Base-by-base conservation (phyloP, 345 rosid genomes). In the Rhizophora apiculata region DNA sequence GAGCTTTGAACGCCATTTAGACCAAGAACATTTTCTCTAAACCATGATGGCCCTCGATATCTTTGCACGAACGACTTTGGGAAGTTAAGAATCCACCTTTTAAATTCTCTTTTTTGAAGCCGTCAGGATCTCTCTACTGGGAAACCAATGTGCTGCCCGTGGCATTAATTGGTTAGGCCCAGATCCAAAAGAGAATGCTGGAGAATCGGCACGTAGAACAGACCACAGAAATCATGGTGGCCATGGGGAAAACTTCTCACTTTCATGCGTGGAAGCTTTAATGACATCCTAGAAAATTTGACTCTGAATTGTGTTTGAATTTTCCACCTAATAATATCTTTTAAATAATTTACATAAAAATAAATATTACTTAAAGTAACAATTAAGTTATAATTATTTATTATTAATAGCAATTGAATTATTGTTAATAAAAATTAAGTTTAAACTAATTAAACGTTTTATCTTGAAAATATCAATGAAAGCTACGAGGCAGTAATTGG, bases 111-210 rank as follows among this genome's bases (percentile, higher is more conserved):
- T 43, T 13, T 4, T 43, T 43, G 13, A 19, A 43, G 49, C 49
- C 49, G 15, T 43, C 49, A 13, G 15, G 0, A 13, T 43, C 49
- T 43, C 15, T 43, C 49, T 0, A 43, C 18, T 43, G 34, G 55
- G 43, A 65, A 64, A 46, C 36, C 58, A 22, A 74, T 32, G 72
- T 64, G 83, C 76, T 22, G 3, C 43, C 6, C 5, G 0, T 3
- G 61, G 20, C 62, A 56, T 21, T 22, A 63, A 76, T 56, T 58
- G 64, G 56, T 81, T 69, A 69, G 77, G 79, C 57, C 63, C 11
- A 68, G 53, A 2, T 62, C 74, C 76, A 81, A n/a, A 24, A 11
- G 31, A 6, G 8, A 29, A 18, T 21, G 37, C 43, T 31, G 43
- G 34, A 24, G 30, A 26, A 52, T 24, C 34, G 32, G 9, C 3